These are phyloP conservation scores for Penicillium waksmanii DNA, from an alignment of 495 filamentous ascomycete genomes.

Conservation along the genomic window DNA sequence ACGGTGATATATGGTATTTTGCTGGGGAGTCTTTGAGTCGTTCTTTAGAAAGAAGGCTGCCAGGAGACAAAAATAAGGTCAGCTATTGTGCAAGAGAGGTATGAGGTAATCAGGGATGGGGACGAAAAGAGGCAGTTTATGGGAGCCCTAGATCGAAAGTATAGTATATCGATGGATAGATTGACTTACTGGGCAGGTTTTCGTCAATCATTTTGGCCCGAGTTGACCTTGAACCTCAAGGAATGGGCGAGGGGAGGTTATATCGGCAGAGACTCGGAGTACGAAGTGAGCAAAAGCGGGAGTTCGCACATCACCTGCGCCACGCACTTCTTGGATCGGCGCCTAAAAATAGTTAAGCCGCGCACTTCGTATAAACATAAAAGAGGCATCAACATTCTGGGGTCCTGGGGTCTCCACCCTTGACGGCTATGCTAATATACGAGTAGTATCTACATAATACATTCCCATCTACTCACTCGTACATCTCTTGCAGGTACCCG, in stretches of 20 bases:
- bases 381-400: slow-evolving; percentile 21
- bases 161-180: neutral
- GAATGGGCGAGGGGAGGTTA: neutral
- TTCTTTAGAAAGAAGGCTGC: slow-evolving; percentile 67
- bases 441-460: too few relatives aligned
- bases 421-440: slow-evolving; percentile 13
- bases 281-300: neutral
- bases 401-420: slow-evolving; percentile 12
- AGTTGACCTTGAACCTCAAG: neutral
- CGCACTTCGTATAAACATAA: neutral
- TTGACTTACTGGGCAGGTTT: slow-evolving; percentile 76
- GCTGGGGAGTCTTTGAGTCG: slow-evolving; percentile 53
- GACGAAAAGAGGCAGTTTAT: neutral
- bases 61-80: slow-evolving; percentile 30
- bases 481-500: slow-evolving; percentile 13
- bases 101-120: slow-evolving; percentile 25
- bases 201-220: slow-evolving; percentile 79
- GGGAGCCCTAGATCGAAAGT: neutral
- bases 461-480: neutral
- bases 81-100: slow-evolving; percentile 24
- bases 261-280: neutral
- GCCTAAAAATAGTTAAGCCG: slow-evolving; percentile 24
- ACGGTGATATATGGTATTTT: slow-evolving; percentile 68
- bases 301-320: slow-evolving; percentile 21
- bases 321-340: slow-evolving; percentile 23